phyloP scores from a whole-genome alignment of 192 early-diverging fungal species.

The Anaeromyces robustus region DNA sequence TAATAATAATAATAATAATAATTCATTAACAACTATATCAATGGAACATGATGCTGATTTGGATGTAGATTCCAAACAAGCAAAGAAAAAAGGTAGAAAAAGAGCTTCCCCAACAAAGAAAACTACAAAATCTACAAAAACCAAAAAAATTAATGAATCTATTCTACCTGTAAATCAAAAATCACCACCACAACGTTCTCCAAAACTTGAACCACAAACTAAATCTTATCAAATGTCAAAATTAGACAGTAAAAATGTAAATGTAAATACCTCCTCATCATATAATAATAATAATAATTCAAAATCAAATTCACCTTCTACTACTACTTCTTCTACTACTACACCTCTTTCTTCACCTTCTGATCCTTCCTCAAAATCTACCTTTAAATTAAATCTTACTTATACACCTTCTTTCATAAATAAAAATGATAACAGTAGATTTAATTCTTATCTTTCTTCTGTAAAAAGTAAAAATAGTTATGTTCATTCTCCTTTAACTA shows the following conservation, averaged over 20 bases:
- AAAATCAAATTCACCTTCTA: too few species aligned
- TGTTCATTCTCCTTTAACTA: background rate
- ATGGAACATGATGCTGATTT: background rate
- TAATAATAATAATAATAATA: too few species aligned
- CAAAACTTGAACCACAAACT: background rate
- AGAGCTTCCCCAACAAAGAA: background rate
- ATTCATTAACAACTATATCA: background rate
- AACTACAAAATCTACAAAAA: background rate
- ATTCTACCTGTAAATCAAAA: background rate
- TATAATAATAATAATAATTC: too few species aligned
- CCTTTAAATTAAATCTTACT: background rate
- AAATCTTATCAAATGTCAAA: background rate
- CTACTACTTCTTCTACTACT: background rate
- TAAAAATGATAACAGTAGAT: background rate
- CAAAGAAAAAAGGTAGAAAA: background rate
- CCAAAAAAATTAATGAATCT: background rate
- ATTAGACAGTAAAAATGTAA: background rate
- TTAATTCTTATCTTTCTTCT: background rate
- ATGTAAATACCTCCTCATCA: background rate
- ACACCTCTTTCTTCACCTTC: background rate
- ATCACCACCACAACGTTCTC: background rate
- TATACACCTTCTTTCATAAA: background rate
- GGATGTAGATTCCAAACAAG: background rate
- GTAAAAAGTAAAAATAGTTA: background rate
- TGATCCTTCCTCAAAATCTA: too few species aligned